Evolutionary conservation across 179 eudicot genomes (phyloP), one percentile per base, ranked within the genome.

Genomic region (Beta lomatogona): DNA sequence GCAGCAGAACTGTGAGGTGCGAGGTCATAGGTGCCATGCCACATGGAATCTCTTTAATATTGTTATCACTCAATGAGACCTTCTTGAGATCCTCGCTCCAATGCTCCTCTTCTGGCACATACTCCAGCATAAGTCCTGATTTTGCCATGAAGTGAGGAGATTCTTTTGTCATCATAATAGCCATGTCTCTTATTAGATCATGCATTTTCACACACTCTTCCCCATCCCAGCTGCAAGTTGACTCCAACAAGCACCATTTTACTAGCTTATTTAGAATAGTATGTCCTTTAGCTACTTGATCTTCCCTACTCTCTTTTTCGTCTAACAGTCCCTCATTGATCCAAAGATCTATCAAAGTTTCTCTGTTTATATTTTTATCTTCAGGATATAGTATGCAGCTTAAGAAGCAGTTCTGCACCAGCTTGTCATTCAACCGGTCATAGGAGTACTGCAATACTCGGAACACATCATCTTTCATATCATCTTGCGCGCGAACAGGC

Each of bases 381-480:
- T 81, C 79, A 2, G 79, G 79, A 75, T 36, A 81, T 15, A 81
- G 57, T 21, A 75, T n/a, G 41, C 83, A 81, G 28, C 60, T 83
- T 15, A 78, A 60, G 25, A 83, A 83, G 45, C 82, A 83, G 5
- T 55, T 21, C 36, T 78, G 74, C 4, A 69, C 3, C 77, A 18
- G 50, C n/a, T 18, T 41, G 31, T 83, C 86, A 48, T 79, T 78
- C 63, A 79, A 15, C 9, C 31, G 59, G 52, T 53, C 52, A 52
- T 45, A 83, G 53, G 79, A 79, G 36, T 28, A 78, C 21, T 36
- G 52, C 4, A 83, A 57, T 28, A 31, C 55, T 5, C 76, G 67
- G 14, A 83, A 68, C 19, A 83, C 82, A 9, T 83, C 64, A 9
- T 79, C 12, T 19, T 59, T 45, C 82, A 59, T 75, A 10, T 69